These are phyloP conservation scores for Colletotrichum sansevieriae DNA, from an alignment of 2,329 filamentous ascomycete genomes.

Conservation along the genomic window DNA sequence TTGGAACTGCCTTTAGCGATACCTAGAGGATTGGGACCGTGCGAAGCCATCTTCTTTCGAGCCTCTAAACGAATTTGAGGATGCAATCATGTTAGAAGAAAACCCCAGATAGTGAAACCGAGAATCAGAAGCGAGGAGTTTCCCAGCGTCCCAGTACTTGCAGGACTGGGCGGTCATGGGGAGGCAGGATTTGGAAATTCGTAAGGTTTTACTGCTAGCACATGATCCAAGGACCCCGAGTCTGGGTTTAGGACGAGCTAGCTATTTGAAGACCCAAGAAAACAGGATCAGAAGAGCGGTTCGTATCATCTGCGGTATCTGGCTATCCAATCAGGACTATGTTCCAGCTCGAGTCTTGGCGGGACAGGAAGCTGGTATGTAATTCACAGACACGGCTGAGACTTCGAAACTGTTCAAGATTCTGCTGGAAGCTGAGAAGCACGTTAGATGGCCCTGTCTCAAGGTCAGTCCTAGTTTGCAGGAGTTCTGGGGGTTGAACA, in stretches of 20 bases:
- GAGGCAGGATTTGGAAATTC: background rate
- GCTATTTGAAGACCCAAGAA: background rate
- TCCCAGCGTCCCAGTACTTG: background rate
- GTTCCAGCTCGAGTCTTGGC: background rate
- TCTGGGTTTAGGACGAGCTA: background rate
- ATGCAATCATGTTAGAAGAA: no score
- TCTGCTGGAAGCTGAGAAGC: background rate
- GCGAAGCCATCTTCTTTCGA: no score
- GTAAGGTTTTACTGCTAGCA: background rate
- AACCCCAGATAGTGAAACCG: no score
- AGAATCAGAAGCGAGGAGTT: background rate
- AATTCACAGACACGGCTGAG: background rate
- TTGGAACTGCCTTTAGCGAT: no score
- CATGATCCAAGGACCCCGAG: background rate
- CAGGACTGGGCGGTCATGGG: background rate
- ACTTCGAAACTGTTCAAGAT: background rate
- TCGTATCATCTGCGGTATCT: background rate
- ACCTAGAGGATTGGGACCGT: no score
- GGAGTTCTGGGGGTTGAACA: background rate
- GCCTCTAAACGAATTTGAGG: background rate
- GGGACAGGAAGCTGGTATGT: background rate
- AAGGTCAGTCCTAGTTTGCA: background rate
- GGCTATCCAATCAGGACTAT: slow-evolving; percentile 2
- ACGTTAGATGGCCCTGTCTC: slow-evolving; percentile 5
- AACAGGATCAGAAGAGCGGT: slow-evolving; percentile 4